These are phyloP conservation scores for Colletotrichum musicola DNA, from an alignment of 2,329 filamentous ascomycete species.

Conservation along the genomic window DNA sequence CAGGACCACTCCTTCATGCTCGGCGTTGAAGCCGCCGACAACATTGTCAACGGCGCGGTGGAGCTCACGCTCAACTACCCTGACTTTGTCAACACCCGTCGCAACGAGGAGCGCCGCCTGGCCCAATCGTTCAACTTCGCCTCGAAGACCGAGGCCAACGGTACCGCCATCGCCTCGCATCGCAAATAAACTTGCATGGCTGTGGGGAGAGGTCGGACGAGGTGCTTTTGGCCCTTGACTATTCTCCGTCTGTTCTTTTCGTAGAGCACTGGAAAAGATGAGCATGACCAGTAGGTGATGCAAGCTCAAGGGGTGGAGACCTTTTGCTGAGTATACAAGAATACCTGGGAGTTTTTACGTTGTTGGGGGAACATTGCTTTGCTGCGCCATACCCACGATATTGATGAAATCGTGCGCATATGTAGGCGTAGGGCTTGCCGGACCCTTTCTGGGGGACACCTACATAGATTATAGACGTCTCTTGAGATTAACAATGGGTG, in stretches of 20 bases:
- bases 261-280: slow-evolving; percentile 28
- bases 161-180: slow-evolving; percentile 48
- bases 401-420: slow-evolving; percentile 34
- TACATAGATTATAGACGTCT: slow-evolving; percentile 32
- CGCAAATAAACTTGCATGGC: slow-evolving; percentile 45
- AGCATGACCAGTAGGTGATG: slow-evolving; percentile 22
- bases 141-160: slow-evolving; percentile 46
- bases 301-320: slow-evolving; percentile 3
- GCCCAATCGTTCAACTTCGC: slow-evolving; percentile 60
- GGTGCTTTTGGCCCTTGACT: background rate
- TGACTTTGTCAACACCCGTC: slow-evolving; percentile 88
- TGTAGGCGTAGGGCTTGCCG: slow-evolving; percentile 13
- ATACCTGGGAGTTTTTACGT: slow-evolving; percentile 38
- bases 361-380: slow-evolving; percentile 19
- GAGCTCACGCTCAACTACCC: slow-evolving; percentile 97
- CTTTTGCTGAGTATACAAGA: slow-evolving; percentile 36
- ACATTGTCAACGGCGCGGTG: slow-evolving; percentile 88
- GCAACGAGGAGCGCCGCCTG: slow-evolving; percentile 76
- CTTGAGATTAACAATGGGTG: background rate
- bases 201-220: background rate
- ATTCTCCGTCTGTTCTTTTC: slow-evolving; percentile 13
- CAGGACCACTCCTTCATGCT: slow-evolving; percentile 99
- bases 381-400: slow-evolving; percentile 37
- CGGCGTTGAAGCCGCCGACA: slow-evolving; percentile 91
- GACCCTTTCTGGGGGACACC: slow-evolving; percentile 10